Conservation (phyloP, 139 green algal species). For the Coelastrella sp. region DNA sequence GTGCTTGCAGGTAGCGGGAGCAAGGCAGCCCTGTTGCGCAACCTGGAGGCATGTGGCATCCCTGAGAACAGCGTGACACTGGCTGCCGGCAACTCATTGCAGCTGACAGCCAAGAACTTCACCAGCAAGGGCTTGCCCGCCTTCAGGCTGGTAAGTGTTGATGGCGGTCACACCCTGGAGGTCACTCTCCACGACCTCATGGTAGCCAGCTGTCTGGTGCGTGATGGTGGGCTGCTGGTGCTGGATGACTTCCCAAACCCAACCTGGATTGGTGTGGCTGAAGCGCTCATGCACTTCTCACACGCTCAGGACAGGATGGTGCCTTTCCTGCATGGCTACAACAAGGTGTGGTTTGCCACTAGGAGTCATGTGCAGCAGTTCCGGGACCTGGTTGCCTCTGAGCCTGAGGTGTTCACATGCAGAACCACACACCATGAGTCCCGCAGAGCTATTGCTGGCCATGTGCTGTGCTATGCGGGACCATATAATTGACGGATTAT, state of each 20-base stretch:
- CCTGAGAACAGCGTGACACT: conserved; percentile 16
- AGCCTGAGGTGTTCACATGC: conserved; percentile 12
- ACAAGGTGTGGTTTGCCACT: conserved; percentile 47
- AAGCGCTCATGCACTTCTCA: conserved; percentile 29
- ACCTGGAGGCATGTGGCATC: conserved; percentile 5
- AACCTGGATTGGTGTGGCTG: conserved; percentile 34
- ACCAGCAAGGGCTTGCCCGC: not conserved
- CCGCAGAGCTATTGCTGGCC: not conserved
- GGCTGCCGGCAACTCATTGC: not conserved
- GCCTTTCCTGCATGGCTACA: conserved; percentile 39
- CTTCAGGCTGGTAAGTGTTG: conserved; percentile 40
- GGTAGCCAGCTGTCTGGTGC: conserved; percentile 39
- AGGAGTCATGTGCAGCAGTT: conserved; percentile 24
- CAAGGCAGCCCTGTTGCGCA: conserved; percentile 17
- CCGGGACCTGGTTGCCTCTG: not conserved
- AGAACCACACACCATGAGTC: not conserved
- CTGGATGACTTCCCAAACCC: conserved; percentile 44
- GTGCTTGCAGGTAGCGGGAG: conserved; percentile 17
- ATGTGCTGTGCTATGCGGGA: conserved; percentile 6
- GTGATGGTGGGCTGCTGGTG: conserved; percentile 29
- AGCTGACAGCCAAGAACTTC: conserved; percentile 17
- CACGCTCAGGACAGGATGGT: conserved; percentile 38
- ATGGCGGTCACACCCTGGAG: conserved; percentile 48
- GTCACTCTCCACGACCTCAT: conserved; percentile 41
- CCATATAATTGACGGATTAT: not conserved